Evolutionary conservation across 345 rosid species (phyloP), one percentile per base, ranked within the genome.

Genomic region (rapeseed (Brassica napus)): DNA sequence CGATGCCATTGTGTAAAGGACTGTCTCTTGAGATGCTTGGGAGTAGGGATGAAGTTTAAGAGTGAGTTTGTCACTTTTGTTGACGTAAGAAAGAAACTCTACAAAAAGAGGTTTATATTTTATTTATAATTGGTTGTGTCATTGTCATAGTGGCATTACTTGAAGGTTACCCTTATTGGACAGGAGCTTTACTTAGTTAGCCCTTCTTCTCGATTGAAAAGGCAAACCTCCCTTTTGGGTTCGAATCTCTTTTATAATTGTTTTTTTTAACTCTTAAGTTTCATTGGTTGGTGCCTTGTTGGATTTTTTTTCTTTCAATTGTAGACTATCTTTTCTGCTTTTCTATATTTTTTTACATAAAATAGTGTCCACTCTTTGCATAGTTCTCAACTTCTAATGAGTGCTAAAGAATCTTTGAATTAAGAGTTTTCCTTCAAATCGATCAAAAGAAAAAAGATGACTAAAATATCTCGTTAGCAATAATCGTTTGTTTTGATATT

Each of bases 181-280:
- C 9, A 4, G 68, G 52, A 65, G 73, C 44, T 73, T 52, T 79
- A 67, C 82, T 79, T 79, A 30, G 73, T 79, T 79, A 30, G 73
- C 77, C 68, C 73, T 75, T 73, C 57, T 52, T n/a, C 82, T 73
- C 74, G 21, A 68, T 18, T 67, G 62, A 58, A 79, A 79, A 79
- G 68, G 55, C 68, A 58, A 59, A 58, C 42, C 60, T 16, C 14
- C 67, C 14, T 78, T 72, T 72, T 65, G 26, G 58, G 58, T 58
- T 72, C 55, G 77, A 79, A 79, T 66, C 82, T 79, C 5, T 67
- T 73, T 73, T 47, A 12, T 12, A 11, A 34, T 8, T 58, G 5
- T 5, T 42, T 28, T 28, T 28, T 28, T 0, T 28, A 28, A n/a
- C n/a, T 72, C 5, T 54, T 1, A 0, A 57, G 8, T 73, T 72